phyloP scores from a whole-genome alignment of 2,329 filamentous ascomycete genomes.

The Fusarium pseudonygamai region DNA sequence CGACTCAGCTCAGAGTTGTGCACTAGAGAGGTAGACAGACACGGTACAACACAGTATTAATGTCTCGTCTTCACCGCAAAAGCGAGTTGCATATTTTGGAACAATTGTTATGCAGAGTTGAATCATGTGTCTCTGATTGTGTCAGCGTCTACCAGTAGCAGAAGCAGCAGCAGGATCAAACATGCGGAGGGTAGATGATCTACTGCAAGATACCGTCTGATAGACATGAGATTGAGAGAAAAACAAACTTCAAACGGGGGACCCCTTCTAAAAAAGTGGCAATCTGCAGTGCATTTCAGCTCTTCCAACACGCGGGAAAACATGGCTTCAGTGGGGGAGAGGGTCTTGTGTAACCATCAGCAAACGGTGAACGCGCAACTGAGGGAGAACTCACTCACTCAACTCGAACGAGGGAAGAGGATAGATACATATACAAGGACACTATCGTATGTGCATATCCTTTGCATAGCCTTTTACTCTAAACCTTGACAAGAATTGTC shows the following conservation, averaged over 20 bases:
- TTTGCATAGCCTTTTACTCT: background rate
- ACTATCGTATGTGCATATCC: background rate
- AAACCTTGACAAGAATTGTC: constrained; percentile 10
- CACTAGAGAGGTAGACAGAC: background rate
- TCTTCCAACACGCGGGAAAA: constrained; percentile 9
- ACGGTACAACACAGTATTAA: background rate
- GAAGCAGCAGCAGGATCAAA: background rate
- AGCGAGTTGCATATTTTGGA: constrained; percentile 18
- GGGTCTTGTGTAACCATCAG: constrained; percentile 25
- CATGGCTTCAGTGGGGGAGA: constrained; percentile 11
- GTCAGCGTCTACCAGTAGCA: background rate
- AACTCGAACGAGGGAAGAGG: background rate
- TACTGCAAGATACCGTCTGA: constrained; percentile 31
- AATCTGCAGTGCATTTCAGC: constrained; percentile 16
- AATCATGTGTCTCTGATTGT: constrained; percentile 23
- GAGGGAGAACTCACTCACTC: background rate
- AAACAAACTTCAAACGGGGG: background rate
- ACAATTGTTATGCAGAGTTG: constrained; percentile 15
- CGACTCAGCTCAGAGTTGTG: constrained; percentile 16
- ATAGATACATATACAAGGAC: background rate
- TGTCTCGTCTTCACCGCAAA: constrained; percentile 39
- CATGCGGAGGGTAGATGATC: background rate
- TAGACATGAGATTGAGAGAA: background rate
- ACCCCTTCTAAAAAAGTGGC: background rate
- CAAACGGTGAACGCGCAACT: constrained; percentile 7